Conservation (phyloP, 768 basidiomycete species). For the Russula abietina region DNA sequence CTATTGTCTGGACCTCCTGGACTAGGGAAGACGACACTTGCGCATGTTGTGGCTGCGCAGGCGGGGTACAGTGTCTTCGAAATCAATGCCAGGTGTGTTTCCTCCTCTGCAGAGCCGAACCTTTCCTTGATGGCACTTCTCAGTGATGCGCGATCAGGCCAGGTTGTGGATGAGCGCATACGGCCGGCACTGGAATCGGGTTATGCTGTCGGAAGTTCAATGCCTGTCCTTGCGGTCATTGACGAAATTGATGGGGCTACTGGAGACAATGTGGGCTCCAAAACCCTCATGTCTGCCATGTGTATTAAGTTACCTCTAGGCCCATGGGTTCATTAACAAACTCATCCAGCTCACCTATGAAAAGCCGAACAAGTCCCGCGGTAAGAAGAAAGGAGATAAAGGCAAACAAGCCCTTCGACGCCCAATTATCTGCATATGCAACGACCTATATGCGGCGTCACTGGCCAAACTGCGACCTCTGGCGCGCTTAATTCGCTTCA, state of each 20-base stretch:
- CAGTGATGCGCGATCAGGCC: constrained; percentile 87
- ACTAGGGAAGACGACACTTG: constrained; percentile 92
- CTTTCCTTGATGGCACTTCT: not conserved
- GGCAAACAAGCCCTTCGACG: constrained; percentile 66
- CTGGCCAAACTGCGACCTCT: constrained; percentile 78
- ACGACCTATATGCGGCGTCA: constrained; percentile 83
- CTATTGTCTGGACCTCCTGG: constrained; percentile 98
- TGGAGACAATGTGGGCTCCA: constrained; percentile 79
- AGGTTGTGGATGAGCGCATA: constrained; percentile 87
- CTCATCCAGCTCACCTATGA: constrained; percentile 66
- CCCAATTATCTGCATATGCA: constrained; percentile 98
- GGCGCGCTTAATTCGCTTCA: constrained; percentile 79
- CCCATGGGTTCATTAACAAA: constrained; percentile 65
- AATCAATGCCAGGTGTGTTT: constrained; percentile 83
- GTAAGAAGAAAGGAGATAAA: constrained; percentile 40
- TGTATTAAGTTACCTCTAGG: constrained; percentile 37
- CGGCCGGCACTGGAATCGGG: constrained; percentile 87
- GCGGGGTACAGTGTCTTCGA: constrained; percentile 94
- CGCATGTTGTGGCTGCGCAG: constrained; percentile 88
- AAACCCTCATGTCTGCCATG: constrained; percentile 27
- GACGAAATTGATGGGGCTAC: constrained; percentile 98
- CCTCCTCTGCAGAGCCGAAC: not conserved
- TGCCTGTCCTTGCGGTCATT: constrained; percentile 86
- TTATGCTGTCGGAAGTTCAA: constrained; percentile 68
- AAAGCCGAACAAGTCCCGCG: constrained; percentile 43